These are phyloP conservation scores for Vitis amurensis DNA, from an alignment of 164 flowering plant species.

Conservation along the genomic window DNA sequence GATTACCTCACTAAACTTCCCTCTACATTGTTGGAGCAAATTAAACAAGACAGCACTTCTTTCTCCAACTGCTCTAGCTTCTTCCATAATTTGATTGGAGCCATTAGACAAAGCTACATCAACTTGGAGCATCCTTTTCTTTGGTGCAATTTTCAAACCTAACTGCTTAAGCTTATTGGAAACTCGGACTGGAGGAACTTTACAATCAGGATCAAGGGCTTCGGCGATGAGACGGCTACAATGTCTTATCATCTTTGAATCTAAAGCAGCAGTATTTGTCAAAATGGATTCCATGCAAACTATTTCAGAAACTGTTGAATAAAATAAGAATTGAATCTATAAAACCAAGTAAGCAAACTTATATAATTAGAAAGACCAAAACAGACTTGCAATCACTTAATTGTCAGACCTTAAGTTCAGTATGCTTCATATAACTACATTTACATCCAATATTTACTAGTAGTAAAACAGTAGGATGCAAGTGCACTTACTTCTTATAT, in stretches of 20 bases:
- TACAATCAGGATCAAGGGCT: conserved; percentile 59
- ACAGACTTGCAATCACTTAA: too few species aligned
- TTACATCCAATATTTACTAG: neutral
- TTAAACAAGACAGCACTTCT: conserved; percentile 1
- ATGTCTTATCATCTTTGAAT: conserved; percentile 48
- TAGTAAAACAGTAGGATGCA: conserved; percentile 1
- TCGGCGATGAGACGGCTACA: conserved; percentile 69
- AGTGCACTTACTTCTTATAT: conserved; percentile 63
- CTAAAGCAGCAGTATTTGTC: conserved; percentile 31
- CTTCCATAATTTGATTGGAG: conserved; percentile 21
- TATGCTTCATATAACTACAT: neutral
- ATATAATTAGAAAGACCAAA: too few species aligned
- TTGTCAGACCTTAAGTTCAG: too few species aligned
- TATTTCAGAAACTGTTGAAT: neutral
- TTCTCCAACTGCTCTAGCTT: conserved; percentile 15
- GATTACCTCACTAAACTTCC: conserved; percentile 27
- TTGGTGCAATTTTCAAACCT: conserved; percentile 46
- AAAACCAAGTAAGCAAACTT: neutral
- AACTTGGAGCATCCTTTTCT: conserved; percentile 29
- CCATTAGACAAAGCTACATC: conserved; percentile 14
- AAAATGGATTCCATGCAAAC: neutral
- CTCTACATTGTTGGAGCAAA: conserved; percentile 17
- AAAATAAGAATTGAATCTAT: neutral
- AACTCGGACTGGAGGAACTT: conserved; percentile 61
- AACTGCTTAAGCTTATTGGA: conserved; percentile 61